Percentiles rank a stretch among this genome's conserved stretches.
Conservation (phyloP, 1,139 yeast species). For the Scheffersomyces illinoinensis region DNA sequence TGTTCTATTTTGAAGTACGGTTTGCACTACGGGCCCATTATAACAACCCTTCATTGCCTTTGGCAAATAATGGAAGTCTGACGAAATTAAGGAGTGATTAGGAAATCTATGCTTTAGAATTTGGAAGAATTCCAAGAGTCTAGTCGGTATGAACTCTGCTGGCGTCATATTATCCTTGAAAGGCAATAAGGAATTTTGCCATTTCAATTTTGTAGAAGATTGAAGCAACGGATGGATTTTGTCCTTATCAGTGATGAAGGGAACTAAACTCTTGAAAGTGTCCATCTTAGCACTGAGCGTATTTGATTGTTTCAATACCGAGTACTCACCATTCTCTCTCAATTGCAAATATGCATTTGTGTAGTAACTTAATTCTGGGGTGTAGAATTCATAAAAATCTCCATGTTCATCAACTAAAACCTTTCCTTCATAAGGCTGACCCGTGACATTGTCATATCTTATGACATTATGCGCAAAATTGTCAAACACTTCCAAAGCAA, state of each 20-base stretch:
- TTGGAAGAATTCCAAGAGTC: slow-evolving; percentile 66
- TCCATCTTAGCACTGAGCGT: slow-evolving; percentile 22
- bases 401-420: slow-evolving; percentile 75
- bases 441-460: slow-evolving; percentile 68
- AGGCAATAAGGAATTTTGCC: slow-evolving; percentile 47
- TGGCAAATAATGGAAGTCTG: slow-evolving; percentile 72
- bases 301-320: slow-evolving; percentile 29
- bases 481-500: slow-evolving; percentile 84
- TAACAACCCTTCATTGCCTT: slow-evolving; percentile 62
- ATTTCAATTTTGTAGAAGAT: slow-evolving; percentile 29
- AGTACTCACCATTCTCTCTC: slow-evolving; percentile 47
- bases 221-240: slow-evolving; percentile 43
- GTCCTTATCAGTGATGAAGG: slow-evolving; percentile 31
- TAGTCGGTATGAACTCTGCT: slow-evolving; percentile 81
- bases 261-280: slow-evolving; percentile 30
- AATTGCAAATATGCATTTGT: slow-evolving; percentile 55
- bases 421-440: slow-evolving; percentile 75
- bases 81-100: slow-evolving; percentile 66
- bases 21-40: slow-evolving; percentile 82
- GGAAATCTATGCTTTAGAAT: slow-evolving; percentile 69
- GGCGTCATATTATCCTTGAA: slow-evolving; percentile 68
- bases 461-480: slow-evolving; percentile 83
- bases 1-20: slow-evolving; percentile 67
- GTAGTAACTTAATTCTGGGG: slow-evolving; percentile 67
- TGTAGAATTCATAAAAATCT: slow-evolving; percentile 74